Evolutionary conservation across 2,329 filamentous ascomycete species (phyloP).

Genomic region (Trichophyton benhamiae): DNA sequence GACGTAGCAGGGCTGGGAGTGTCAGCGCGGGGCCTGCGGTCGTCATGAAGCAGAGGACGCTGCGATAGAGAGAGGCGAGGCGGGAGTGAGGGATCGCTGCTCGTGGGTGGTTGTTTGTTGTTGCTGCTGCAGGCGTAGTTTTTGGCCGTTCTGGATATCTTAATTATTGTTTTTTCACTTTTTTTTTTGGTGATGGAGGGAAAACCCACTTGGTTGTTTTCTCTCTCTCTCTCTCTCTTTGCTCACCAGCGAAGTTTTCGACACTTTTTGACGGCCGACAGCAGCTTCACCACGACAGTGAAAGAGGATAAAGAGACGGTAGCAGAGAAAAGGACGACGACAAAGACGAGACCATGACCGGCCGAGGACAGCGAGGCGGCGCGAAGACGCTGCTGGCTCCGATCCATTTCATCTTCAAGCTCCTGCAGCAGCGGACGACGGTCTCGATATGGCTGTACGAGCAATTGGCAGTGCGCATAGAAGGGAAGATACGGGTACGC

Average conservation of each 20-base stretch:
- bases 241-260: too few relatives aligned
- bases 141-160: neutral
- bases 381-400: constrained; percentile 60
- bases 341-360: constrained; percentile 35
- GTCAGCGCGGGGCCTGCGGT: neutral
- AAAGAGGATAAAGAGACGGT: neutral
- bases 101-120: neutral
- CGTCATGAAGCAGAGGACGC: neutral
- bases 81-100: neutral
- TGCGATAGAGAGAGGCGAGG: neutral
- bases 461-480: constrained; percentile 84
- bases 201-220: too few relatives aligned
- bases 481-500: constrained; percentile 84
- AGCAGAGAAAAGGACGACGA: neutral
- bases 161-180: neutral
- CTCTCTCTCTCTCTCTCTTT: too few relatives aligned
- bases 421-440: constrained; percentile 69
- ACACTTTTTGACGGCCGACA: too few relatives aligned
- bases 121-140: neutral
- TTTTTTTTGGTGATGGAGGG: too few relatives aligned
- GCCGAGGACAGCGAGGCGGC: constrained; percentile 44
- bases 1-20: neutral
- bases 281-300: neutral
- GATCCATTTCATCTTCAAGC: constrained; percentile 88
- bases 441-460: constrained; percentile 97